phyloP scores from a whole-genome alignment of 352 stramenopile genomes.

The Nothophytophthora sp. region DNA sequence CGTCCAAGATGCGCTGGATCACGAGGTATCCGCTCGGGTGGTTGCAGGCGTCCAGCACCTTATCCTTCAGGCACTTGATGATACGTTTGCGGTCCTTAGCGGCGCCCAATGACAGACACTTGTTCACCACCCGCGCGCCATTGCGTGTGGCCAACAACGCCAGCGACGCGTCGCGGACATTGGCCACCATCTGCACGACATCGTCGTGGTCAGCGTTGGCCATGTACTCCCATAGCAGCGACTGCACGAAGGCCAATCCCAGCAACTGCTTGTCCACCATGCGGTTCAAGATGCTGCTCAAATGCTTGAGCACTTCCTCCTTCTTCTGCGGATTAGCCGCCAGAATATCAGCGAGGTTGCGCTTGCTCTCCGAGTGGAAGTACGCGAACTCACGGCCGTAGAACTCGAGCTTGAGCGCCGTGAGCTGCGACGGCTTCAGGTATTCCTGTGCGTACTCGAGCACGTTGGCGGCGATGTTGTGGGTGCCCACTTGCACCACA shows the following conservation, averaged over 20 bases:
- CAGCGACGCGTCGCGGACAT: constrained; percentile 84
- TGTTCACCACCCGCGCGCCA: constrained; percentile 85
- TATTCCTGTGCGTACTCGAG: constrained; percentile 92
- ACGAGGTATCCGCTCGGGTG: constrained; percentile 91
- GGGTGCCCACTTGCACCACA: constrained; percentile 92
- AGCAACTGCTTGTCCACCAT: constrained; percentile 92
- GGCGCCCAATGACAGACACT: constrained; percentile 77
- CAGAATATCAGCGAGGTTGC: constrained; percentile 79
- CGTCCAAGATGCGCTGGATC: constrained; percentile 88
- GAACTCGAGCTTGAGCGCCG: constrained; percentile 88
- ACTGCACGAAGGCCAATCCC: constrained; percentile 87
- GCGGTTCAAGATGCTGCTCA: constrained; percentile 72
- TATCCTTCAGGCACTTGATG: constrained; percentile 91
- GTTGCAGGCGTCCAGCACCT: constrained; percentile 88
- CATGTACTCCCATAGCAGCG: constrained; percentile 91
- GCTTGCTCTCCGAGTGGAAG: constrained; percentile 84
- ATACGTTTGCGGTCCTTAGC: constrained; percentile 92
- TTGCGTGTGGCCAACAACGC: constrained; percentile 87
- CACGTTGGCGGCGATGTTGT: constrained; percentile 94
- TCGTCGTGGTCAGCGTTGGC: constrained; percentile 76
- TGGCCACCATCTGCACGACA: constrained; percentile 85
- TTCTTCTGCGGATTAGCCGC: constrained; percentile 68
- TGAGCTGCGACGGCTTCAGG: constrained; percentile 86
- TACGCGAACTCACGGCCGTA: constrained; percentile 90
- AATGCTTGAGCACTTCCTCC: constrained; percentile 69